phyloP scores from a whole-genome alignment of 495 filamentous ascomycete species.

The Hypoxylon lenormandii region DNA sequence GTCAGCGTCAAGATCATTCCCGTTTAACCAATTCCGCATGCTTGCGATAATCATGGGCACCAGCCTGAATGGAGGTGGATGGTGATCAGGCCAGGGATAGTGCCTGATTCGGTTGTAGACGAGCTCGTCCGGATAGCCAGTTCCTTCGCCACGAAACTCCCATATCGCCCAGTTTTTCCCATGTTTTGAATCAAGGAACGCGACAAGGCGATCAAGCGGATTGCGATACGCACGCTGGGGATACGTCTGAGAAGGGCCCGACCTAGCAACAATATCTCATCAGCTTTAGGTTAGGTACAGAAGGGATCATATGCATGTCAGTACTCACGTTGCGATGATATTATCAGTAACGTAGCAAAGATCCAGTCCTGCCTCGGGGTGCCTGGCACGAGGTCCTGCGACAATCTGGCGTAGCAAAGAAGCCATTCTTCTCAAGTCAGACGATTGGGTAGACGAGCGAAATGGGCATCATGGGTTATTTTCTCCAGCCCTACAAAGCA shows the following conservation, averaged over 20 bases:
- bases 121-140: conserved; percentile 90
- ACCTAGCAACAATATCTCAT: conserved; percentile 56
- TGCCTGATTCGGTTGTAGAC: conserved; percentile 86
- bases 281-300: conserved; percentile 10
- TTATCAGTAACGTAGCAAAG: conserved; percentile 93
- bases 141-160: conserved; percentile 97
- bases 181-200: conserved; percentile 87
- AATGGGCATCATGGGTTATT: neutral
- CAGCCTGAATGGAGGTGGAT: conserved; percentile 90
- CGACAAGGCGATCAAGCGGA: conserved; percentile 83
- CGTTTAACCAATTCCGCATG: conserved; percentile 86
- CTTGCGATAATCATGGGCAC: conserved; percentile 88
- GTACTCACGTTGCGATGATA: conserved; percentile 71
- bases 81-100: conserved; percentile 96
- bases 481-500: neutral
- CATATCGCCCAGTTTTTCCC: conserved; percentile 88
- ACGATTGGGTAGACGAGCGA: neutral
- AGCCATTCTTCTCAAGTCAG: conserved; percentile 56
- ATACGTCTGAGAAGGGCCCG: conserved; percentile 87
- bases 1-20: conserved; percentile 57
- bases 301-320: neutral
- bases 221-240: conserved; percentile 92
- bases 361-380: conserved; percentile 88
- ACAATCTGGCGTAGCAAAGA: conserved; percentile 68
- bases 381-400: conserved; percentile 81